Base-by-base conservation (phyloP, 345 rosid genomes). In the Salix suchowensis region DNA sequence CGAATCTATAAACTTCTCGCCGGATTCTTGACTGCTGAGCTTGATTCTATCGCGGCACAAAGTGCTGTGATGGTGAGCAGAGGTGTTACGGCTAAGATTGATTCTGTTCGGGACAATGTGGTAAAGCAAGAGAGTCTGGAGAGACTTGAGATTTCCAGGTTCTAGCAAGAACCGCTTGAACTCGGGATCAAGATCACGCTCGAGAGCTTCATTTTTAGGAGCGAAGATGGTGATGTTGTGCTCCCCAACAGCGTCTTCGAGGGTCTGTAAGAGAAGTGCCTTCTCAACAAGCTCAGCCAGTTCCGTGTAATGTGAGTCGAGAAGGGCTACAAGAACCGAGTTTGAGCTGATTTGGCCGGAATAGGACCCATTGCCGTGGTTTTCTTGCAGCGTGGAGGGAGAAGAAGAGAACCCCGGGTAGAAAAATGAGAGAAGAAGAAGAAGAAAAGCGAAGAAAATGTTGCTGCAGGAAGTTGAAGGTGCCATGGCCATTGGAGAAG, bases 161-260 rank as follows among this genome's bases (percentile, higher is more conserved):
- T 92, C 97, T 12, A 94, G 97, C 73, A 96, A 87, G 89, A 96
- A 96, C 2, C 90, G 88, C 77, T 94, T 94, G 87, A 96, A 93
- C 42, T 87, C 92, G 4, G 98, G 98, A 80, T 96, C 97, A 4
- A 96, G 85, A 21, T 87, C 85, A 23, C 92, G 94, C 82, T 96
- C 97, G 14, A 96, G 77, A 10, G 98, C 98, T 65, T 93, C 94
- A 75, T 96, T 96, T 4, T 82, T 82, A 0, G 99, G 99, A 1
- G 99, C 99, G 65, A 96, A 96, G 83, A 96, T 92, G 82, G 99
- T 96, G 76, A 96, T 81, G 72, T 92, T 92, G 88, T 96, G 92
- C 28, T 76, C 74, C 13, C 92, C 91, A 21, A 93, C 97, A n/a
- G 97, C 96, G 70, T 86, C 91, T 79, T 96, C 98, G 1, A 96